These are phyloP conservation scores for Beauveria bassiana DNA, from an alignment of 2,329 filamentous ascomycete genomes.

Conservation along the genomic window DNA sequence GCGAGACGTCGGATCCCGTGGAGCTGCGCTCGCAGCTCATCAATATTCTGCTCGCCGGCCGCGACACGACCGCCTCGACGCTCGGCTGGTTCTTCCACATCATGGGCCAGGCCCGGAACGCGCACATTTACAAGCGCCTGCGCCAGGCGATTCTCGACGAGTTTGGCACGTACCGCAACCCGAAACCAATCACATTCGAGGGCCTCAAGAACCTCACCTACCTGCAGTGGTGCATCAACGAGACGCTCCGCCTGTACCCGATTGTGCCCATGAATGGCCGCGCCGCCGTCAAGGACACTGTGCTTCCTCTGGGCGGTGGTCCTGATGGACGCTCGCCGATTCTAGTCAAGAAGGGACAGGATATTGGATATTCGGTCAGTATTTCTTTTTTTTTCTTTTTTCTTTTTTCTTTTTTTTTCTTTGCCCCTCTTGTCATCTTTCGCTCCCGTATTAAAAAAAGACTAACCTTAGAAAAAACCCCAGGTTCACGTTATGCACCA, in stretches of 20 bases:
- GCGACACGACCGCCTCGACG: constrained; percentile 46
- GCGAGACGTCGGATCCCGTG: constrained; percentile 23
- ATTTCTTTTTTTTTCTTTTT: no score
- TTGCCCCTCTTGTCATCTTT: no score
- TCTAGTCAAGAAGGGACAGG: constrained; percentile 39
- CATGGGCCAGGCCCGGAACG: constrained; percentile 29
- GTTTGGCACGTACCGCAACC: constrained; percentile 40
- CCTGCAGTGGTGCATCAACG: constrained; percentile 20
- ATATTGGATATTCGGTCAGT: constrained; percentile 28
- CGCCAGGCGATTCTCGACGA: constrained; percentile 30
- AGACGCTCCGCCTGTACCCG: constrained; percentile 18
- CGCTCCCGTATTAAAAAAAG: not conserved
- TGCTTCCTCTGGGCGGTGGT: constrained; percentile 44
- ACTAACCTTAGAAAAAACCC: constrained; percentile 9
- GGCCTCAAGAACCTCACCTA: constrained; percentile 18
- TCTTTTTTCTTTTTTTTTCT: rapidly evolving
- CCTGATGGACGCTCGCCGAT: constrained; percentile 37
- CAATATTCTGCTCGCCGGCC: constrained; percentile 39
- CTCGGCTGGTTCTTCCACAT: constrained; percentile 40
- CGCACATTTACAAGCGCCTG: constrained; percentile 33
- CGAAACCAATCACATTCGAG: constrained; percentile 20
- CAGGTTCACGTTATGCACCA: constrained; percentile 27
- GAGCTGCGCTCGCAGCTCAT: constrained; percentile 25
- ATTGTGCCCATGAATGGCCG: constrained; percentile 19
- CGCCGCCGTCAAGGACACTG: constrained; percentile 31